Conservation (phyloP, 2,329 filamentous ascomycete species). For the Akanthomyces lecanii region DNA sequence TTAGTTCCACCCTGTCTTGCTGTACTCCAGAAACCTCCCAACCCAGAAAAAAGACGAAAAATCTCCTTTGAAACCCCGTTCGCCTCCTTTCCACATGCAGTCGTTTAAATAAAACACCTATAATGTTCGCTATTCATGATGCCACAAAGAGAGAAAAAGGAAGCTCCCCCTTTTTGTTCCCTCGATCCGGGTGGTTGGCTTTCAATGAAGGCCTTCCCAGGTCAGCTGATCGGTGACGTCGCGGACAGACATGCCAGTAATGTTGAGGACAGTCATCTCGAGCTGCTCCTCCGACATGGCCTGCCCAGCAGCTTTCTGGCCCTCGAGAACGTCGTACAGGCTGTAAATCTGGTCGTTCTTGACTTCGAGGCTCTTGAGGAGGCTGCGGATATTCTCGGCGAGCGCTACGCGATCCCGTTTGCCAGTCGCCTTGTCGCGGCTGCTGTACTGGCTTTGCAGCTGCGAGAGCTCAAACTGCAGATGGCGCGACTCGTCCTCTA, state of each 20-base stretch:
- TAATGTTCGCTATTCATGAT: conserved; percentile 13
- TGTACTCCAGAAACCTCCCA: neutral
- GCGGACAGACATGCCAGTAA: conserved; percentile 43
- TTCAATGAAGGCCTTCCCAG: conserved; percentile 38
- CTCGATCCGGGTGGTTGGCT: too few species aligned
- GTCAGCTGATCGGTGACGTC: conserved; percentile 40
- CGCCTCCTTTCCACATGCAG: conserved; percentile 9
- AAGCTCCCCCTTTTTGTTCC: neutral
- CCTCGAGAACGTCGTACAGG: conserved; percentile 79
- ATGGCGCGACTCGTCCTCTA: conserved; percentile 76
- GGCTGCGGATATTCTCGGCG: conserved; percentile 54
- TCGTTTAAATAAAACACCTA: conserved; percentile 6
- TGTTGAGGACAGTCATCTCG: conserved; percentile 59
- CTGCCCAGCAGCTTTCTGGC: conserved; percentile 63
- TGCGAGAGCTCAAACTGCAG: conserved; percentile 65
- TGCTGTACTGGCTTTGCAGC: conserved; percentile 59
- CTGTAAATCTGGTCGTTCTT: conserved; percentile 79
- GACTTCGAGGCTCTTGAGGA: conserved; percentile 62
- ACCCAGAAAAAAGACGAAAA: neutral
- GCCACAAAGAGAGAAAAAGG: neutral
- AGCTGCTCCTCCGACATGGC: conserved; percentile 60
- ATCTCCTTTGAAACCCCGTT: neutral
- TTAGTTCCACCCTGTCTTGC: neutral
- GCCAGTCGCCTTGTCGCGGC: conserved; percentile 62
- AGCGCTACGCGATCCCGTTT: conserved; percentile 60